Base-by-base conservation (phyloP, 1,284 basidiomycete genomes). In the Malassezia obtusa region DNA sequence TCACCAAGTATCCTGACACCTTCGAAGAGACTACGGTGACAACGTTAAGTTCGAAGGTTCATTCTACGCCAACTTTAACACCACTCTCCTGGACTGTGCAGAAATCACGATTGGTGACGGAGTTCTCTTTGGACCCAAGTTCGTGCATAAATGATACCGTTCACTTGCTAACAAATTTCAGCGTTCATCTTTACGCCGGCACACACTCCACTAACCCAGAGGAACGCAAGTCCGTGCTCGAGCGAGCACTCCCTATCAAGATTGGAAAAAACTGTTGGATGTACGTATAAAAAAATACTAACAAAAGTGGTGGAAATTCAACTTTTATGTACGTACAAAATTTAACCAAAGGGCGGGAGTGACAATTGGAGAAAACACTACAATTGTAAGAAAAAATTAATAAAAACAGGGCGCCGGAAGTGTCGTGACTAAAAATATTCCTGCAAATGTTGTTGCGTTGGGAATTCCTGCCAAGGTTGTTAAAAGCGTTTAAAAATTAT, bases 1-100 rank as follows among this genome's bases (percentile, higher is more conserved):
- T 14, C 19, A 21, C 25, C 14, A 4, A 1, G 24, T 14, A 11
- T 43, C 19, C 25, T 22, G 21, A 28, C 14, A 37, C 25, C 19
- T 26, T 12, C 14, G 19, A 24, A 52, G 58, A 35, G 61, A 65
- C 44, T 64, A 62, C 30, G 63, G 63, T 2, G 48, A 44, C 15
- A 65, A 65, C 35, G 62, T 65, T 31, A 57, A 54, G 25, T 53
- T 65, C 11, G 62, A 62, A 36, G 63, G 62, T 24, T 28, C 47
- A 21, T 65, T 62, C 32, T 64, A 64, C 28, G 30, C 35, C 24
- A 65, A 65, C 46, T 61, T 45, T 32, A 60, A 62, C 40, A 46
- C 57, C 1, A 55, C 51, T n/a, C 60, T 65, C 24, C 45, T 65
- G 0, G 63, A 65, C 28, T 57, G 53, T 39, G 62, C 61, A 2